Evolutionary conservation across 495 filamentous ascomycete genomes (phyloP).

Genomic region (Acidomyces sp.): DNA sequence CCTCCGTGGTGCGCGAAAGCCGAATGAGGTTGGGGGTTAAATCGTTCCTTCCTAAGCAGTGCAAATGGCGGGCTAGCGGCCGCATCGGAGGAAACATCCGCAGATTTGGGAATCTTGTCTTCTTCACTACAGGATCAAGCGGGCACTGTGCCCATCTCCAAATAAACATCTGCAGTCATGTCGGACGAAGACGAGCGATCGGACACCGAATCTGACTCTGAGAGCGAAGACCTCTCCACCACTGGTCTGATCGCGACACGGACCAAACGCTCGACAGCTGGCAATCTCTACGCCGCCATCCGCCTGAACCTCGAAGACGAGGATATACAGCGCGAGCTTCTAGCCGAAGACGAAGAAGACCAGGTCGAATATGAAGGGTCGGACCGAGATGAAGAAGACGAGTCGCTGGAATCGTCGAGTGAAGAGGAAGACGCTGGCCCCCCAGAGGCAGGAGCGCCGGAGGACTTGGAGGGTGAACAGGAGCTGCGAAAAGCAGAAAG

Average conservation of each 20-base stretch:
- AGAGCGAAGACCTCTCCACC: conserved; percentile 10
- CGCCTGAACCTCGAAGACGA: conserved; percentile 14
- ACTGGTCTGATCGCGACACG: conserved; percentile 18
- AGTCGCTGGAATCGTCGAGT: conserved; percentile 54
- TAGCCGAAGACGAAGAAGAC: conserved; percentile 18
- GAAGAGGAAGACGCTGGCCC: conserved; percentile 49
- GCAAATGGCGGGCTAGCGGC: too few species aligned
- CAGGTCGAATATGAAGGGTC: conserved; percentile 16
- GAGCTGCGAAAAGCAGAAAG: conserved; percentile 35
- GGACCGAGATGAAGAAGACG: conserved; percentile 18
- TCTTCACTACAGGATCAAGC: too few species aligned
- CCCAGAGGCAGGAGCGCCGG: conserved; percentile 29
- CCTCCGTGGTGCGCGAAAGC: too few species aligned
- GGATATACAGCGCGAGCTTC: conserved; percentile 14
- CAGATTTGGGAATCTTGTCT: too few species aligned
- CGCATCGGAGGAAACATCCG: too few species aligned
- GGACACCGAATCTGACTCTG: conserved; percentile 1
- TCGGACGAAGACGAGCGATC: conserved; percentile 13
- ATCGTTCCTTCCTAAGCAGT: too few species aligned
- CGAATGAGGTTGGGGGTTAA: too few species aligned
- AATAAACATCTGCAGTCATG: too few species aligned
- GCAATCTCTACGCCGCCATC: conserved; percentile 12
- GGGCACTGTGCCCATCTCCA: too few species aligned
- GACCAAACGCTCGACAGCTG: conserved; percentile 11
- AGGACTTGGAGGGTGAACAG: conserved; percentile 41